Percentiles rank a stretch among this genome's conserved stretches.
Evolutionary conservation across 2,329 filamentous ascomycete genomes (phyloP).

Genomic region (Dothiorella sarmentorum): DNA sequence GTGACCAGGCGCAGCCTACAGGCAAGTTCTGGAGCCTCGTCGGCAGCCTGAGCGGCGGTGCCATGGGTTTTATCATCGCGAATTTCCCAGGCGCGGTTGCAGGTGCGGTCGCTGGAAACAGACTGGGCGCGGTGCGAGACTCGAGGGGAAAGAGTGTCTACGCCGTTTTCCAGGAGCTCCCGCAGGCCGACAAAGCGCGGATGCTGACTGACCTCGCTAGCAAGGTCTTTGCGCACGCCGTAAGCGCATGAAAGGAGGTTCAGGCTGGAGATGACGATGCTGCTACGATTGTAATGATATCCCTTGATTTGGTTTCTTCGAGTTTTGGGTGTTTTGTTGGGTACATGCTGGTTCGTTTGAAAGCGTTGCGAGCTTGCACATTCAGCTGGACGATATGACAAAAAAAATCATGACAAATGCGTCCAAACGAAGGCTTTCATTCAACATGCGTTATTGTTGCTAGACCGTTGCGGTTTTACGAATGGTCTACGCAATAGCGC

Average conservation of each 20-base stretch:
- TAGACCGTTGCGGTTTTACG: too few species aligned
- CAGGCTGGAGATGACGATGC: neutral
- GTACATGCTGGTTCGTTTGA: neutral
- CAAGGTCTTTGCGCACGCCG: slow-evolving; percentile 79
- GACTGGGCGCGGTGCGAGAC: slow-evolving; percentile 85
- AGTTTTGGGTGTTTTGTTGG: neutral
- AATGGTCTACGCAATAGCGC: too few species aligned
- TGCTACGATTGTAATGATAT: slow-evolving; percentile 16
- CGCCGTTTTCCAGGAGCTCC: slow-evolving; percentile 83
- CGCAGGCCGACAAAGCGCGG: slow-evolving; percentile 74
- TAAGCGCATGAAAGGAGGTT: slow-evolving; percentile 33
- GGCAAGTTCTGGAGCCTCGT: slow-evolving; percentile 82
- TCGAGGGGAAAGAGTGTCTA: slow-evolving; percentile 94
- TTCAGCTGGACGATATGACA: too few species aligned
- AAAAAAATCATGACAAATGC: too few species aligned
- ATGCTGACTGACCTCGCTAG: slow-evolving; percentile 79
- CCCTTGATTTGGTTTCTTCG: neutral
- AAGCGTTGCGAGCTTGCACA: too few species aligned
- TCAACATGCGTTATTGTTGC: too few species aligned
- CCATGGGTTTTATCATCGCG: slow-evolving; percentile 90
- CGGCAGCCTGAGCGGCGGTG: slow-evolving; percentile 81
- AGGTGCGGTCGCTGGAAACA: slow-evolving; percentile 87
- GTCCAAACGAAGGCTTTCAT: too few species aligned
- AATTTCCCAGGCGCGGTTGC: slow-evolving; percentile 88
- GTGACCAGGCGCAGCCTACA: slow-evolving; percentile 57